Evolutionary conservation across 345 rosid genomes (phyloP).

Genomic region (Theobroma cacao): DNA sequence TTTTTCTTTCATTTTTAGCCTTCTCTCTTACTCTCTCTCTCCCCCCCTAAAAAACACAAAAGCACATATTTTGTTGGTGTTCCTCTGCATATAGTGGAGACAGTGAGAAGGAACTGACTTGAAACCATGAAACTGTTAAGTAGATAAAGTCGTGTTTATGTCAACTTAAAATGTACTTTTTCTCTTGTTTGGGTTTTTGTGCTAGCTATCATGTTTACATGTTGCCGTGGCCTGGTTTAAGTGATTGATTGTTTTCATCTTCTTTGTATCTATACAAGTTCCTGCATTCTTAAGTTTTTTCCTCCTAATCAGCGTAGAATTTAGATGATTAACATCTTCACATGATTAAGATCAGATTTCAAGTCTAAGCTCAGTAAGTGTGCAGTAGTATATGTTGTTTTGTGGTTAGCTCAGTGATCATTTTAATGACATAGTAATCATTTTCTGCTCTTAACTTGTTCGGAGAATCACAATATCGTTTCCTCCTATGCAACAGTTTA

Average conservation of each 20-base stretch:
- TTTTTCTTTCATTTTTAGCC: not conserved
- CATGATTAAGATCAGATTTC: not conserved
- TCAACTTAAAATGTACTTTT: not conserved
- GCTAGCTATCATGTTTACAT: not conserved
- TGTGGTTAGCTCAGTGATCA: not conserved
- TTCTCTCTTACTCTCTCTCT: not conserved
- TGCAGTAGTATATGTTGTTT: not conserved
- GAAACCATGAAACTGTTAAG: not conserved
- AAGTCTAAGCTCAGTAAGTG: not conserved
- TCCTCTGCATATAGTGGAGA: no score
- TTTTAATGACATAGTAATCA: not conserved
- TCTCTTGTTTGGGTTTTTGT: not conserved
- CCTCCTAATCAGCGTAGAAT: no score
- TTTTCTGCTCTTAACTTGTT: not conserved
- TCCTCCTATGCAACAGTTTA: slow-evolving; percentile 39
- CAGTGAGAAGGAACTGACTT: no score
- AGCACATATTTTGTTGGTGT: no score
- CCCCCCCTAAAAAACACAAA: no score
- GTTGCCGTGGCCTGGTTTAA: not conserved
- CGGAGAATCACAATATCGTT: not conserved
- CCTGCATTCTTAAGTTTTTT: not conserved
- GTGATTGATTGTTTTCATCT: not conserved
- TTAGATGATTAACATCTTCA: not conserved
- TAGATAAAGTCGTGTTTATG: not conserved
- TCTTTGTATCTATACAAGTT: not conserved